Conservation (phyloP, 2,329 filamentous ascomycete genomes). For the Verticillium nonalfalfae region DNA sequence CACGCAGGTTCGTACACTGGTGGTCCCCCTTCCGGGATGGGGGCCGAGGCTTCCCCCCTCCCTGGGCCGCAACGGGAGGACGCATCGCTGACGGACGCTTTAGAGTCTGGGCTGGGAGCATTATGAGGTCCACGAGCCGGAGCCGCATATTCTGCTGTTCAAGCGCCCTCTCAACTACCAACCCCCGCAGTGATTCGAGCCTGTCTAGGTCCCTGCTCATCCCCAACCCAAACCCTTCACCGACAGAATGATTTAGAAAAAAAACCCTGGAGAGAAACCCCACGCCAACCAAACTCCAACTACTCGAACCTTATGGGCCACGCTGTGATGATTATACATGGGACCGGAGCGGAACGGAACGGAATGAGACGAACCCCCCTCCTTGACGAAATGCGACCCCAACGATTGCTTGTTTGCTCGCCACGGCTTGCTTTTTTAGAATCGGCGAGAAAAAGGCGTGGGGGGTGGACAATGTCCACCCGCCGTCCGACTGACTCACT, state of each 20-base stretch:
- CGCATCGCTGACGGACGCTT: slow-evolving; percentile 2
- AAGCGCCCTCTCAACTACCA: slow-evolving; percentile 91
- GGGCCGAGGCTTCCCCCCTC: background rate
- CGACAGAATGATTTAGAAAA: background rate
- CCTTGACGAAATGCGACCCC: background rate
- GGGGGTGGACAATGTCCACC: background rate
- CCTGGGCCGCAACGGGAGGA: background rate
- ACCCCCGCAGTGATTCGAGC: slow-evolving; percentile 48
- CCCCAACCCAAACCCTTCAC: background rate
- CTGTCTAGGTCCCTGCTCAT: slow-evolving; percentile 2
- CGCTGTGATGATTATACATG: background rate
- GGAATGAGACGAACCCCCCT: background rate
- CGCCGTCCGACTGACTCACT: background rate
- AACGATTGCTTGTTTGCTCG: background rate
- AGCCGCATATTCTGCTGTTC: slow-evolving; percentile 97
- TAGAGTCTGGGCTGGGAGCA: slow-evolving; percentile 99
- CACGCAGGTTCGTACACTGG: slow-evolving; percentile 65
- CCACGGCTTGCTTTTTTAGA: background rate
- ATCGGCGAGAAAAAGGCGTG: background rate
- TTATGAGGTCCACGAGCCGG: slow-evolving; percentile 97
- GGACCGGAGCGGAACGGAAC: background rate
- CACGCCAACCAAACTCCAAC: background rate
- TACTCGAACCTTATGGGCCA: background rate
- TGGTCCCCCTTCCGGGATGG: background rate
- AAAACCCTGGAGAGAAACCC: background rate